Percentiles rank a stretch among this genome's conserved stretches.
These are phyloP conservation scores for Aspergillus nomiae DNA, from an alignment of 2,329 filamentous ascomycete genomes.

Conservation along the genomic window DNA sequence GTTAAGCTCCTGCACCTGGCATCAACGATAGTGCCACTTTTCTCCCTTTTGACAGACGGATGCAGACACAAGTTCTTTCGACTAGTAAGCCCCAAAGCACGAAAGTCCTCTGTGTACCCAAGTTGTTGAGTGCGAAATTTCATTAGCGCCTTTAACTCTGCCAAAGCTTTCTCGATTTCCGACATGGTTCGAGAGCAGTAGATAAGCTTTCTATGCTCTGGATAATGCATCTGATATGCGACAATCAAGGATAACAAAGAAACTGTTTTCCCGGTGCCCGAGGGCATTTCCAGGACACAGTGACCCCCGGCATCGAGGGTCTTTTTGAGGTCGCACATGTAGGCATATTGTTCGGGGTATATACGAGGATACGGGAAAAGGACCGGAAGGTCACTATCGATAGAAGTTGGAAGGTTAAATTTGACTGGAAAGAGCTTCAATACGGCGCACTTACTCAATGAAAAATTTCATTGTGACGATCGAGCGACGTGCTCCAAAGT, in stretches of 20 bases:
- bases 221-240: conserved; percentile 92
- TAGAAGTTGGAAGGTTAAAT: conserved; percentile 11
- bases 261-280: conserved; percentile 95
- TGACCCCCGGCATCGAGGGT: conserved; percentile 94
- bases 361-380: conserved; percentile 75
- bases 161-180: conserved; percentile 96
- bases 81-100: conserved; percentile 88
- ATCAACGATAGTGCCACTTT: conserved; percentile 91
- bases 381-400: conserved; percentile 63
- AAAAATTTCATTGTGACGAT: conserved; percentile 71
- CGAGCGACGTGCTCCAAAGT: conserved; percentile 20
- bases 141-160: conserved; percentile 90
- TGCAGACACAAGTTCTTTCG: conserved; percentile 97
- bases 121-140: conserved; percentile 88
- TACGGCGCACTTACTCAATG: conserved; percentile 62
- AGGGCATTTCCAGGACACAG: conserved; percentile 98
- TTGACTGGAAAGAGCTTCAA: not conserved
- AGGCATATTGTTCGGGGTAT: conserved; percentile 73
- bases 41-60: conserved; percentile 93
- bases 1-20: conserved; percentile 94
- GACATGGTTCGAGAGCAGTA: conserved; percentile 99
- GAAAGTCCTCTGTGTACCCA: conserved; percentile 89
- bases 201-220: conserved; percentile 92
- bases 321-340: conserved; percentile 83
- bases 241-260: conserved; percentile 93